Conservation (phyloP, 2,329 filamentous ascomycete species). For the Plenodomus tracheiphilus region DNA sequence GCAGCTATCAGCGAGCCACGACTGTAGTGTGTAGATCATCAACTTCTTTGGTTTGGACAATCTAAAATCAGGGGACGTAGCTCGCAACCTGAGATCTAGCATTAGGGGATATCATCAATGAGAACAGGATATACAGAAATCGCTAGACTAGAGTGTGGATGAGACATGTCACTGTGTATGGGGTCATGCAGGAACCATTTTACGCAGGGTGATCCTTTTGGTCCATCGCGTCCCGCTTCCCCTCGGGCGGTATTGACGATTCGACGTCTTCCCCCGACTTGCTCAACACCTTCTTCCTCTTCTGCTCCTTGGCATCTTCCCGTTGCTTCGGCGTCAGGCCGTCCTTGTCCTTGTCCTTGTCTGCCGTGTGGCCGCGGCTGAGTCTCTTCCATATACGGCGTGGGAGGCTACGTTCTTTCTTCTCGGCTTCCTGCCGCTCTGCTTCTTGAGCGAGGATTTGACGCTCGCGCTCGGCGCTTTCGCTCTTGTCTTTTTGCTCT, state of each 20-base stretch:
- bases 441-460: constrained; percentile 50
- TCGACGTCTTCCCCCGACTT: constrained; percentile 41
- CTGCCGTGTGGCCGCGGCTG: constrained; percentile 6
- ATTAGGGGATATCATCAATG: background rate
- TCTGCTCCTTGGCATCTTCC: constrained; percentile 26
- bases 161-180: background rate
- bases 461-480: constrained; percentile 64
- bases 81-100: no score
- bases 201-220: constrained; percentile 8
- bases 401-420: constrained; percentile 35
- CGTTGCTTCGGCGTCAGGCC: constrained; percentile 20
- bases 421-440: constrained; percentile 52
- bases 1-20: background rate
- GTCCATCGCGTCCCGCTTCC: constrained; percentile 27
- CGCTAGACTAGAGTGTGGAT: background rate
- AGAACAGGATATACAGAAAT: constrained; percentile 5
- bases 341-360: constrained; percentile 21
- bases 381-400: constrained; percentile 38
- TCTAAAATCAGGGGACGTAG: no score
- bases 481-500: constrained; percentile 60
- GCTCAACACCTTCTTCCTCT: constrained; percentile 34
- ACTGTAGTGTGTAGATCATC: background rate
- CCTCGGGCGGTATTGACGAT: constrained; percentile 40
- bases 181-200: constrained; percentile 15
- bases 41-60: no score